Evolutionary conservation across 129 eudicot genomes (phyloP).

Genomic region (Rutidosis leptorrhynchoides): DNA sequence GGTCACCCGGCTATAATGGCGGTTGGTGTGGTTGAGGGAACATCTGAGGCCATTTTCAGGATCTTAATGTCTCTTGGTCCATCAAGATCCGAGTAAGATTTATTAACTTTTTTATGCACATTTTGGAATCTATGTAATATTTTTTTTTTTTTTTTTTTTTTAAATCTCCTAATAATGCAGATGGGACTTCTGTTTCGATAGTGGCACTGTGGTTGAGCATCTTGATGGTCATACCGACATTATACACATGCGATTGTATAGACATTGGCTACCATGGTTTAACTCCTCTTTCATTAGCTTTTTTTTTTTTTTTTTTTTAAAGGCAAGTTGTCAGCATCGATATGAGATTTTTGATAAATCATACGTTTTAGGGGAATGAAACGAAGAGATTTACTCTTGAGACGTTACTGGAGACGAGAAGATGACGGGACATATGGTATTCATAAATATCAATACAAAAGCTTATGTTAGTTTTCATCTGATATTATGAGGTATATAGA

Average conservation of each 20-base stretch:
- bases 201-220: conserved; percentile 55
- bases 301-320: too few species aligned
- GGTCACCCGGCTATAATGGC: conserved; percentile 58
- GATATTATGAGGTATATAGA: conserved; percentile 5
- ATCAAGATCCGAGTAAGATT: conserved; percentile 67
- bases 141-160: too few species aligned
- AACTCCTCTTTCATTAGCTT: neutral
- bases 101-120: neutral
- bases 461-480: neutral
- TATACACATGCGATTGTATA: conserved; percentile 43
- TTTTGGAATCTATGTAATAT: conserved; percentile 1
- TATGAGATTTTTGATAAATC: neutral
- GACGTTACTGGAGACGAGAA: conserved; percentile 70
- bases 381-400: conserved; percentile 55
- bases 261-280: conserved; percentile 61
- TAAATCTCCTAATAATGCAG: conserved; percentile 32
- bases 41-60: conserved; percentile 54
- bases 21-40: conserved; percentile 63
- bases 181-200: conserved; percentile 69
- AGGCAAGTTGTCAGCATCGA: too few species aligned
- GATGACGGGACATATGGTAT: conserved; percentile 66
- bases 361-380: conserved; percentile 52
- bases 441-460: neutral
- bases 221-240: conserved; percentile 72
- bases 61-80: conserved; percentile 66